Percentiles rank a stretch among this genome's conserved stretches.
Conservation (phyloP, 805 yeast genomes). For the Pichia phayaonensis region DNA sequence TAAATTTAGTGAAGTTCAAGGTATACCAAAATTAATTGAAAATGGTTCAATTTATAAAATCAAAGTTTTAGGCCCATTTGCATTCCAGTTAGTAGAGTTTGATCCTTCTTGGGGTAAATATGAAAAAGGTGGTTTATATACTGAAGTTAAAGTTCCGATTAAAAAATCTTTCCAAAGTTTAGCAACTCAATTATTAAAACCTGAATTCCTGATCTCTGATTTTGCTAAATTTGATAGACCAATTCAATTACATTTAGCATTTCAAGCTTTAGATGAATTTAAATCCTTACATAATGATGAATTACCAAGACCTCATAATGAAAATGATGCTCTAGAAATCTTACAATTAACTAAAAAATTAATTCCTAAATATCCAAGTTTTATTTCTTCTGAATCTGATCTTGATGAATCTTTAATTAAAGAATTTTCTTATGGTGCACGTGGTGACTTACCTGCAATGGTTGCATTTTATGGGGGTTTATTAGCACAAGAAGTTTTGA, state of each 20-base stretch:
- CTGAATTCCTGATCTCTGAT: slow-evolving; percentile 77
- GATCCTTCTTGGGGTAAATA: slow-evolving; percentile 54
- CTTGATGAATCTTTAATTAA: slow-evolving; percentile 58
- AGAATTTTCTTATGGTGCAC: slow-evolving; percentile 75
- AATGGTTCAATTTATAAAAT: slow-evolving; percentile 61
- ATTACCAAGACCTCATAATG: slow-evolving; percentile 72
- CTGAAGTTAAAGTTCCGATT: slow-evolving; percentile 83
- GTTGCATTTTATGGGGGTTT: slow-evolving; percentile 90
- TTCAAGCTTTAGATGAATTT: slow-evolving; percentile 81
- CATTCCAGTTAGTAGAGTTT: slow-evolving; percentile 61
- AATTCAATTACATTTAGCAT: slow-evolving; percentile 81
- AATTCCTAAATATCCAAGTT: slow-evolving; percentile 45
- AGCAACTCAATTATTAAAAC: slow-evolving; percentile 55
- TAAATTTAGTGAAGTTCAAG: slow-evolving; percentile 78
- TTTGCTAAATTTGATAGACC: slow-evolving; percentile 94
- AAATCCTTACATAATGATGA: slow-evolving; percentile 49
- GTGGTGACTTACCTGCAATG: slow-evolving; percentile 87
- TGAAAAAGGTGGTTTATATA: slow-evolving; percentile 79
- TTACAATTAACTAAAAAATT: slow-evolving; percentile 52
- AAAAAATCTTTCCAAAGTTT: slow-evolving; percentile 57
- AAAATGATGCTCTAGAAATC: slow-evolving; percentile 65
- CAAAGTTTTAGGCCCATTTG: slow-evolving; percentile 89
- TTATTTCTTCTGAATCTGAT: slow-evolving; percentile 48
- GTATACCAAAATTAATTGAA: slow-evolving; percentile 65
- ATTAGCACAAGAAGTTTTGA: slow-evolving; percentile 92